Evolutionary conservation across 2,329 filamentous ascomycete species (phyloP).

Genomic region (Xylariaceae sp.): DNA sequence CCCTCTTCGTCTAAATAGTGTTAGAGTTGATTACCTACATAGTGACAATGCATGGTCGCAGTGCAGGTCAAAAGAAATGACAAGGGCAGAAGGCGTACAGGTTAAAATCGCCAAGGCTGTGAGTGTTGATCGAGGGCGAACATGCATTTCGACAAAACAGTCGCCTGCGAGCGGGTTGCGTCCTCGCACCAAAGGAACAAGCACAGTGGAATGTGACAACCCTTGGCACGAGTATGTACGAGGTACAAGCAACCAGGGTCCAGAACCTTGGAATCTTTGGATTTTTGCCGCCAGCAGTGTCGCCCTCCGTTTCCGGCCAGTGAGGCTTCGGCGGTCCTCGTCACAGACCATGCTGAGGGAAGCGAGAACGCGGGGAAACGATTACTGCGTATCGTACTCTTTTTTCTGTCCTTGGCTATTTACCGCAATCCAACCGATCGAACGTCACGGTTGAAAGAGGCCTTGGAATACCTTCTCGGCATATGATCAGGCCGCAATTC

Average conservation of each 20-base stretch:
- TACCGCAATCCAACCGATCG: background rate
- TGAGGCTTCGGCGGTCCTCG: too few relatives aligned
- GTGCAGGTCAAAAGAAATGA: background rate
- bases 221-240: too few relatives aligned
- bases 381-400: background rate
- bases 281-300: too few relatives aligned
- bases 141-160: too few relatives aligned
- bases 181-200: too few relatives aligned
- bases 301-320: too few relatives aligned
- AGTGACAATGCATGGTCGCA: background rate
- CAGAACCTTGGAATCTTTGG: too few relatives aligned
- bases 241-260: too few relatives aligned
- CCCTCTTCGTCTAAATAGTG: background rate
- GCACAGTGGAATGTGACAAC: too few relatives aligned
- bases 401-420: background rate
- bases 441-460: background rate
- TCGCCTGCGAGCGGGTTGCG: too few relatives aligned
- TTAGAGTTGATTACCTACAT: background rate
- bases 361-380: background rate
- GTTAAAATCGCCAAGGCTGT: background rate
- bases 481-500: background rate
- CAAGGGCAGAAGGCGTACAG: background rate
- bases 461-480: background rate
- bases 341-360: too few relatives aligned
- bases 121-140: too few relatives aligned